Evolutionary conservation across 495 filamentous ascomycete genomes (phyloP), one percentile per base, ranked within the genome.

Genomic region (Hamigera avellanea): DNA sequence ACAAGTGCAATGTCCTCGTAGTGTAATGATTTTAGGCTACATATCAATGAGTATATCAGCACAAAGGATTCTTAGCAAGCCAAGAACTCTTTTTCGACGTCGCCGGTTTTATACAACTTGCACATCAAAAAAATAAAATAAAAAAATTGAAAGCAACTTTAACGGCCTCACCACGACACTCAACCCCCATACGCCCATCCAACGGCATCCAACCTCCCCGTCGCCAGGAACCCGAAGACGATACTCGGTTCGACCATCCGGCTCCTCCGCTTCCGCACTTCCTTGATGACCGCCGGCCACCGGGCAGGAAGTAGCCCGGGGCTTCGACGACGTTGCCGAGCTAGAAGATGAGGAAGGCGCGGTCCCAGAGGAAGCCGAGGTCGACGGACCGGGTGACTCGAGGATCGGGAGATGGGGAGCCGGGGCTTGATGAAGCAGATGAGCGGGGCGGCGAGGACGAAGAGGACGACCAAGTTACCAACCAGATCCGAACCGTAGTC

Each of bases 241-340:
- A 78, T 68, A 6, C 62, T 62, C 0, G 64, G 50, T 25, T 75
- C 69, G 1, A 62, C 51, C 17, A 49, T 52, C 9, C 43, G 32
- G 23, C 54, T 51, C 32, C 52, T 52, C n/a, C n/a, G n/a, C 36
- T 48, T 42, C 26, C 57, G 54, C 6, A 80, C 48, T 19, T 70
- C 62, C 16, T 57, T 61, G 33, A 73, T 69, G 26, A 76, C 59
- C 1, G 71, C 80, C 0, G 70, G 62, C 70, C 76, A 80, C 3
- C 55, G 0, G 78, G 76, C 0, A 80, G 51, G 50, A 81, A 80
- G 45, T 65, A 81, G 3, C 78, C 79, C 6, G 73, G 48, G 0
- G 61, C 64, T 46, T 82, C 62, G 31, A 76, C 36, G 23, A 72
- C 56, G 46, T 76, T 76, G 26, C 68, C 66, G 0, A 63, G 33